Base-by-base conservation (phyloP, 2,329 filamentous ascomycete species). In the Clarireedia hainanense region DNA sequence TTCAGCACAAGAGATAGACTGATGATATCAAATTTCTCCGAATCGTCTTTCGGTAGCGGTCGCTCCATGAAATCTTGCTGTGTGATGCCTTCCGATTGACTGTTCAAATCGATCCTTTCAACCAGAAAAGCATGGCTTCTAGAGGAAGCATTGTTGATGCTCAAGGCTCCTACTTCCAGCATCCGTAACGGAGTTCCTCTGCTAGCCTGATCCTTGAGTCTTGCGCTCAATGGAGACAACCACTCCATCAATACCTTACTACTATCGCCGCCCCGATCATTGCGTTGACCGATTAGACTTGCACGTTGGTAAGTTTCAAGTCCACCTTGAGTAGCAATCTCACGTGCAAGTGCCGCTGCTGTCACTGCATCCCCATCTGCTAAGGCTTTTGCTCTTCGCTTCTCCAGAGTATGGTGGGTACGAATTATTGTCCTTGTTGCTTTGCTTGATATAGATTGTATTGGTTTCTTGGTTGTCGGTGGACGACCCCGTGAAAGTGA, bases 21-120 rank as follows among this genome's bases (percentile, higher is more conserved):
- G 65, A 99, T 86, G 51, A 97, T 81, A 68, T 99, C 89, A 68
- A 97, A 97, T 23, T 75, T 76, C 42, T 91, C 84, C 0, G 74
- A 70, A 5, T 79, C 74, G 23, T 77, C 70, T 5, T 68, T 69
- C 0, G 92, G 92, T 3, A 92, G 71, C 0, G 91, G 88, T 26
- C 91, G 80, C 63, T 89, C 74, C 91, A 99, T 96, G 67, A 99
- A 97, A 70, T 99, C 90, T 68, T 96, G 90, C 70, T 95, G 84
- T 56, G 84, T 69, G 62, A 99, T 99, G 0, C 83, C 85, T 1
- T 85, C 77, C 47, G 85, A 85, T 67, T 95, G 90, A 58, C 91
- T 94, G 71, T 95, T 88, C 55, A 99, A 74, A 68, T 99, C 94
- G 69, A 99, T 96, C 61, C 91, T 82, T 59, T 85, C 80, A 64